Conservation (phyloP, 108 stramenopile genomes). For the Aurantiochytrium sp. region DNA sequence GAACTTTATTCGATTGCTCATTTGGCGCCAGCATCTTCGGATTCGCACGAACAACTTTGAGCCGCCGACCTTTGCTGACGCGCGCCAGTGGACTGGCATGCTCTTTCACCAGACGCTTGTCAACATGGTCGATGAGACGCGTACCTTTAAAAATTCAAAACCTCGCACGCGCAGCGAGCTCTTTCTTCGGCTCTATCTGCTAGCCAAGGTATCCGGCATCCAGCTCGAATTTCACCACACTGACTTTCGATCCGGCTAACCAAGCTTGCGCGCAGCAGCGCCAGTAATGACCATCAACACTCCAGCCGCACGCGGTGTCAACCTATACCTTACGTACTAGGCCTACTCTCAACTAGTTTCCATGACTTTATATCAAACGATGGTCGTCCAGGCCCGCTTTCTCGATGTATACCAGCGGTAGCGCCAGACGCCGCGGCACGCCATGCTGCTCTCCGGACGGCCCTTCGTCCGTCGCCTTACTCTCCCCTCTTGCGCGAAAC, state of each 20-base stretch:
- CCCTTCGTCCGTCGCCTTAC: too few species aligned
- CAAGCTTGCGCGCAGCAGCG: too few species aligned
- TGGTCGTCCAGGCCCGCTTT: too few species aligned
- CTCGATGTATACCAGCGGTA: too few species aligned
- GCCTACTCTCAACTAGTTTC: too few species aligned
- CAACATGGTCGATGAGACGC: not conserved
- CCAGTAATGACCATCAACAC: too few species aligned
- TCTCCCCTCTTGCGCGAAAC: too few species aligned
- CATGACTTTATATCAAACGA: too few species aligned
- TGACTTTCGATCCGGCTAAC: not conserved
- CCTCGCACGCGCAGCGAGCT: conserved; percentile 15
- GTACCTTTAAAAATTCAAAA: not conserved
- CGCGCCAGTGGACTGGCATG: conserved; percentile 7
- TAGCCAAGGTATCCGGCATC: conserved; percentile 1
- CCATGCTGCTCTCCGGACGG: too few species aligned
- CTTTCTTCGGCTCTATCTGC: not conserved
- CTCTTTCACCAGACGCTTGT: not conserved
- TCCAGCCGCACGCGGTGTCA: too few species aligned
- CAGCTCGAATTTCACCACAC: conserved; percentile 12
- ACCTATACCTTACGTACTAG: too few species aligned
- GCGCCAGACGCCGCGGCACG: too few species aligned
- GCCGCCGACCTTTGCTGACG: not conserved
- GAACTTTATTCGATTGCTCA: not conserved
- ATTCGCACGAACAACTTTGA: not conserved
- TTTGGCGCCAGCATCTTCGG: conserved; percentile 13